These are phyloP conservation scores for Nyssa sinensis DNA, from an alignment of 148 eudicot genomes.

Conservation along the genomic window DNA sequence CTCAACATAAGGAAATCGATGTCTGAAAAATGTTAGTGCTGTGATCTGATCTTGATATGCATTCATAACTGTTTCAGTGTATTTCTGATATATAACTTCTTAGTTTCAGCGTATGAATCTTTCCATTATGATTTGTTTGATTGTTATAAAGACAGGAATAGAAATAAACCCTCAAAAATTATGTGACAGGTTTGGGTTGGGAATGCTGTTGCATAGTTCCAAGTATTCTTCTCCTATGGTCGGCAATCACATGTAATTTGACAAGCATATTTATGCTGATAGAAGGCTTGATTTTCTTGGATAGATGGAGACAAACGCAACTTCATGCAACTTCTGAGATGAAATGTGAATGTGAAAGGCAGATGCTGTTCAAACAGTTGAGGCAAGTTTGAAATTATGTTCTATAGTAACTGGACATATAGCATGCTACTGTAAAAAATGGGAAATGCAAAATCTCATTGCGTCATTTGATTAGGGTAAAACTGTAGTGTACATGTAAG, in stretches of 20 bases:
- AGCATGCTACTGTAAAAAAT: too few species aligned
- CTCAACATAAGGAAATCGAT: not conserved
- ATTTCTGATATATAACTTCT: too few species aligned
- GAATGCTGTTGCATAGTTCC: not conserved
- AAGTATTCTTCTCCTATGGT: not conserved
- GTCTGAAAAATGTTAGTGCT: not conserved
- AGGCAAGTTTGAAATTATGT: not conserved
- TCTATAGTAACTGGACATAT: too few species aligned
- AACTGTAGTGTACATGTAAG: too few species aligned
- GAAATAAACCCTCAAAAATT: not conserved
- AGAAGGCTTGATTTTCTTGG: not conserved
- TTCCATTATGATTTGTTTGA: constrained; percentile 8
- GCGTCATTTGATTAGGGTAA: too few species aligned
- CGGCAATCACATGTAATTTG: not conserved
- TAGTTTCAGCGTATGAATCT: not conserved
- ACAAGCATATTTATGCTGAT: not conserved
- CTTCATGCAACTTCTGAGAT: not conserved
- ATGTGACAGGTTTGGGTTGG: constrained; percentile 8
- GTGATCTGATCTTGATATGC: not conserved
- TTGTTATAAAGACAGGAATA: not conserved
- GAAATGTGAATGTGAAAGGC: not conserved
- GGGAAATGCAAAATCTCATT: not conserved
- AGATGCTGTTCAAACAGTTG: not conserved
- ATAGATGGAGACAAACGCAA: too few species aligned
- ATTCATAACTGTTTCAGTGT: too few species aligned